A percentile compares a stretch with the other conserved stretches of the same genome.
These are phyloP conservation scores for Helotiales sp. DNA, from an alignment of 2,329 filamentous ascomycete genomes.

Conservation along the genomic window DNA sequence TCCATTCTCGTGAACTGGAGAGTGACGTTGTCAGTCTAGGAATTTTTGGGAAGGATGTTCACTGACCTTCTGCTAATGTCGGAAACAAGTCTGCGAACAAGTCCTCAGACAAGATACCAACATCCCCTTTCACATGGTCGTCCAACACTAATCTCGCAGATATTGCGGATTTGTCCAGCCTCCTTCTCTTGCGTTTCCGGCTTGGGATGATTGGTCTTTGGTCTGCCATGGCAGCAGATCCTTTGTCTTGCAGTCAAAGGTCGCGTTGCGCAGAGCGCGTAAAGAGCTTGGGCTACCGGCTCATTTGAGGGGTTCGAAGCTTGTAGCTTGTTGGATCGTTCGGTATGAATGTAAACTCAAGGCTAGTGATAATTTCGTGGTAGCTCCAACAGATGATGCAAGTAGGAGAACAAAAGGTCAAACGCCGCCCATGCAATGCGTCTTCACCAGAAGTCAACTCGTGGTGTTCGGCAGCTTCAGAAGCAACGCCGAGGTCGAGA, in stretches of 20 bases:
- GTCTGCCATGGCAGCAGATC: slow-evolving; percentile 21
- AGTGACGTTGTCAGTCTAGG: slow-evolving; percentile 8
- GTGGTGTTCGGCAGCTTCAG: slow-evolving; percentile 10
- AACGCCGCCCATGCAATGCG: slow-evolving; percentile 11
- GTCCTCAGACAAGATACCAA: slow-evolving; percentile 84
- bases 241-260: neutral
- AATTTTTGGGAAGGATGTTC: neutral
- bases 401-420: slow-evolving; percentile 1
- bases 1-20: slow-evolving; percentile 25
- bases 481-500: slow-evolving; percentile 12
- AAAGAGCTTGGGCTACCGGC: slow-evolving; percentile 5
- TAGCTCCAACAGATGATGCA: slow-evolving; percentile 6
- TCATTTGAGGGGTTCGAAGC: slow-evolving; percentile 4
- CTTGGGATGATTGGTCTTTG: slow-evolving; percentile 22
- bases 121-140: slow-evolving; percentile 79
- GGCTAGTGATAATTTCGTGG: neutral
- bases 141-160: slow-evolving; percentile 82
- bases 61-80: slow-evolving; percentile 49
- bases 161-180: slow-evolving; percentile 72
- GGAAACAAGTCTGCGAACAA: slow-evolving; percentile 82
- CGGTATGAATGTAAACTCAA: neutral
- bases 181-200: slow-evolving; percentile 49
- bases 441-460: neutral
- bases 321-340: neutral
- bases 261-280: slow-evolving; percentile 23